phyloP scores from a whole-genome alignment of 129 eudicot species.

The Arctium minus region DNA sequence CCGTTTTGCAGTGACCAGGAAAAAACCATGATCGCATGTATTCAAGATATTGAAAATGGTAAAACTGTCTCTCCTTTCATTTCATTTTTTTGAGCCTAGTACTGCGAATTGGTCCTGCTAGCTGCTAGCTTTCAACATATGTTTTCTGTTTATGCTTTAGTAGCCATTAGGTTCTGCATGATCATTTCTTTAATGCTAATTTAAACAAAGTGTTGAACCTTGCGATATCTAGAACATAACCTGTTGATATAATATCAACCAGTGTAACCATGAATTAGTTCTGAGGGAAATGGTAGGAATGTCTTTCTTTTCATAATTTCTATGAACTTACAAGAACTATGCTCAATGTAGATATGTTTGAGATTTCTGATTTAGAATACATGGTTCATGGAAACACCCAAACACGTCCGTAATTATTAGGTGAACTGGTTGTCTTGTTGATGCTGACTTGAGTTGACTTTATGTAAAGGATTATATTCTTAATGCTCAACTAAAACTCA shows the following conservation, averaged over 20 bases:
- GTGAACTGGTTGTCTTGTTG: neutral
- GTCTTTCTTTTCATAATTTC: neutral
- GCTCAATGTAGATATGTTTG: neutral
- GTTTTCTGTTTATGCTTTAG: neutral
- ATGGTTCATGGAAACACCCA: neutral
- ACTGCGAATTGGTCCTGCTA: neutral
- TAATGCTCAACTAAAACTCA: neutral
- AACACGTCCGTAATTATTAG: neutral
- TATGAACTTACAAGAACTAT: neutral
- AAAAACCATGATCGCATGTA: constrained; percentile 20
- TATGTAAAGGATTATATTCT: neutral
- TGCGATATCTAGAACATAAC: neutral
- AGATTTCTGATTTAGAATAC: neutral
- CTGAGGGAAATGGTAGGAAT: neutral
- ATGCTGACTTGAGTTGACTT: neutral
- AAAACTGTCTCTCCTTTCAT: neutral
- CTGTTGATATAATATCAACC: neutral
- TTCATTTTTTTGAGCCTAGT: neutral
- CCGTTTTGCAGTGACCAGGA: constrained; percentile 17
- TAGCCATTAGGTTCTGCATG: neutral
- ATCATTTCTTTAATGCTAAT: constrained; percentile 3
- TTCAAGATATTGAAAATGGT: constrained; percentile 24
- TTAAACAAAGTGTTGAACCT: neutral
- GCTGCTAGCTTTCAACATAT: neutral
- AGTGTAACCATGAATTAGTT: neutral